A percentile compares a stretch with the other conserved stretches of the same genome.
These are phyloP conservation scores for Thielaviopsis cerberus DNA, from an alignment of 2,329 filamentous ascomycete species.

Conservation along the genomic window DNA sequence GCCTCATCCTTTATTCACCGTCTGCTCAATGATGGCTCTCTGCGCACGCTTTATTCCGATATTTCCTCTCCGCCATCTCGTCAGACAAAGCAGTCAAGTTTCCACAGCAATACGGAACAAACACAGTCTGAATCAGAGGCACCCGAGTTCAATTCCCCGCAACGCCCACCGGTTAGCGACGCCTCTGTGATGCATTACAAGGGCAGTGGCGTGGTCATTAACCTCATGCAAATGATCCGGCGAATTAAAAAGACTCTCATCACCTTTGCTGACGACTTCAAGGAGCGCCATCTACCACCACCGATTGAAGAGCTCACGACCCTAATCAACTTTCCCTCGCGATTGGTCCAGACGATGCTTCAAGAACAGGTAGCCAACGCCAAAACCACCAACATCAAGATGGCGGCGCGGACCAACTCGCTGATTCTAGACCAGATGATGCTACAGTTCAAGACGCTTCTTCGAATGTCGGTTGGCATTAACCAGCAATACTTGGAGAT, in stretches of 20 bases:
- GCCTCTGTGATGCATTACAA: not conserved
- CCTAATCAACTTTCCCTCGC: slow-evolving; percentile 89
- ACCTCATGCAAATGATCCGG: slow-evolving; percentile 68
- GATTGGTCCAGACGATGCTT: slow-evolving; percentile 91
- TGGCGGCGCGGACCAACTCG: slow-evolving; percentile 74
- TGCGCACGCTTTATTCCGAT: slow-evolving; percentile 58
- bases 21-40: slow-evolving; percentile 83
- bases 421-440: slow-evolving; percentile 98
- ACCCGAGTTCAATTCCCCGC: slow-evolving; percentile 18
- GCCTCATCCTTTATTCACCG: slow-evolving; percentile 88
- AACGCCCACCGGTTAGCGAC: slow-evolving; percentile 19
- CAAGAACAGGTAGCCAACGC: slow-evolving; percentile 79
- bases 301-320: slow-evolving; percentile 94
- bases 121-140: slow-evolving; percentile 11
- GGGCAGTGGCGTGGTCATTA: slow-evolving; percentile 59
- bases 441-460: slow-evolving; percentile 78
- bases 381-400: slow-evolving; percentile 72
- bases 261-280: slow-evolving; percentile 65
- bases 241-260: slow-evolving; percentile 91
- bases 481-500: slow-evolving; percentile 76
- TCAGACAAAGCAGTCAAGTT: not conserved
- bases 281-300: slow-evolving; percentile 74
- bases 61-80: not conserved
- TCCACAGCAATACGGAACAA: not conserved
- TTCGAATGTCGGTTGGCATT: slow-evolving; percentile 80